Percentiles rank a stretch among this genome's conserved stretches.
phyloP scores from a whole-genome alignment of 495 filamentous ascomycete species.

The Friedmanniomyces endolithicus region DNA sequence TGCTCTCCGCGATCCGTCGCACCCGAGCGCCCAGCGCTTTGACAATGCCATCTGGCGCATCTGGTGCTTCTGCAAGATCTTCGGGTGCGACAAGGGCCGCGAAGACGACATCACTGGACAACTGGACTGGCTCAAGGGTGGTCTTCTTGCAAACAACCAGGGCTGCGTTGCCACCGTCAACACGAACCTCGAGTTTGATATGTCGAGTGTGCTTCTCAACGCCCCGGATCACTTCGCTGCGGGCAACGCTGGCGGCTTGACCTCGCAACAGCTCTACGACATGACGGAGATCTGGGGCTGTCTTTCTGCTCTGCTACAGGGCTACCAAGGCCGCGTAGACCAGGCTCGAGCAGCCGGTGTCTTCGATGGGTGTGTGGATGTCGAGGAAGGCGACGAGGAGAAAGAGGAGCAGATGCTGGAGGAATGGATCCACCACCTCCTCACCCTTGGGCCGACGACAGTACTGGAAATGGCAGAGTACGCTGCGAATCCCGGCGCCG shows the following conservation, averaged over 20 bases:
- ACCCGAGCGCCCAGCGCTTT: constrained; percentile 40
- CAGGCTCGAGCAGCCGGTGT: constrained; percentile 46
- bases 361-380: constrained; percentile 36
- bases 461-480: constrained; percentile 43
- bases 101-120: constrained; percentile 53
- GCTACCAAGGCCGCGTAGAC: constrained; percentile 43
- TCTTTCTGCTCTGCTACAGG: constrained; percentile 44
- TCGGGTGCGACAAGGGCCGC: constrained; percentile 46
- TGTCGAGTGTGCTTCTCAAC: constrained; percentile 43
- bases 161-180: constrained; percentile 27
- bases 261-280: constrained; percentile 46
- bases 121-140: constrained; percentile 53
- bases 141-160: constrained; percentile 36
- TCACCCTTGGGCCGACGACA: constrained; percentile 47
- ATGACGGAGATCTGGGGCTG: constrained; percentile 59
- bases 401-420: constrained; percentile 46
- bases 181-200: constrained; percentile 39
- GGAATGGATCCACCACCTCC: constrained; percentile 51
- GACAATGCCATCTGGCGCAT: constrained; percentile 57
- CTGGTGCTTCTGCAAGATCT: constrained; percentile 59
- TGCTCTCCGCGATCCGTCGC: constrained; percentile 42
- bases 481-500: constrained; percentile 28
- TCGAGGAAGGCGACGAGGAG: constrained; percentile 37
- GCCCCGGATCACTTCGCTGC: constrained; percentile 46
- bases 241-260: constrained; percentile 46